phyloP scores from a whole-genome alignment of 306 rosid species.

The Quercus parvula region DNA sequence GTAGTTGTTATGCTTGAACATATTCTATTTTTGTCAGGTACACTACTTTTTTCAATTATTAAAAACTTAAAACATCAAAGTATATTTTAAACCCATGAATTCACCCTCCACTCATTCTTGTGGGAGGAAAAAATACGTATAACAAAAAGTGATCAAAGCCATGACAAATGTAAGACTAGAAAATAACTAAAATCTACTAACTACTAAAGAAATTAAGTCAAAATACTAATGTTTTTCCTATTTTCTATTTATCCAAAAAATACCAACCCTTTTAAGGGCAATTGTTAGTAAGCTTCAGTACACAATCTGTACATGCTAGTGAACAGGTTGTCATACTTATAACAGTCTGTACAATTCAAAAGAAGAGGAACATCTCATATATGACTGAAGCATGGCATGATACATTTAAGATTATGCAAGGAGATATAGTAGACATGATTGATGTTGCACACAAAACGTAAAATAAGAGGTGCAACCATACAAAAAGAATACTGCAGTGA shows the following conservation, averaged over 20 bases:
- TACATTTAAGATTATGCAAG: neutral
- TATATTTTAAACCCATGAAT: too few species aligned
- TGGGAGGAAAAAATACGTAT: too few species aligned
- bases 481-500: neutral
- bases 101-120: too few species aligned
- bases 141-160: too few species aligned
- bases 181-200: too few species aligned
- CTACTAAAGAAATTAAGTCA: too few species aligned
- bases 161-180: too few species aligned
- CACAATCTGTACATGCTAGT: constrained; percentile 22
- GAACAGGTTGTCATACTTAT: neutral
- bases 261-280: neutral
- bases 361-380: neutral
- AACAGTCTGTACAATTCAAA: constrained; percentile 18
- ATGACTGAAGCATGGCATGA: constrained; percentile 9
- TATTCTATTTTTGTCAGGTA: too few species aligned
- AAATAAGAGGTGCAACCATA: neutral
- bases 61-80: too few species aligned
- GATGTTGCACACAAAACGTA: neutral
- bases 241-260: neutral
- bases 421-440: neutral
- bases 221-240: too few species aligned
- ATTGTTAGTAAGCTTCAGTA: neutral
- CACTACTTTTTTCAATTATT: too few species aligned
- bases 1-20: too few species aligned